Evolutionary conservation across 2,329 filamentous ascomycete genomes (phyloP), one percentile per base, ranked within the genome.

Genomic region (Alternaria infectoria): DNA sequence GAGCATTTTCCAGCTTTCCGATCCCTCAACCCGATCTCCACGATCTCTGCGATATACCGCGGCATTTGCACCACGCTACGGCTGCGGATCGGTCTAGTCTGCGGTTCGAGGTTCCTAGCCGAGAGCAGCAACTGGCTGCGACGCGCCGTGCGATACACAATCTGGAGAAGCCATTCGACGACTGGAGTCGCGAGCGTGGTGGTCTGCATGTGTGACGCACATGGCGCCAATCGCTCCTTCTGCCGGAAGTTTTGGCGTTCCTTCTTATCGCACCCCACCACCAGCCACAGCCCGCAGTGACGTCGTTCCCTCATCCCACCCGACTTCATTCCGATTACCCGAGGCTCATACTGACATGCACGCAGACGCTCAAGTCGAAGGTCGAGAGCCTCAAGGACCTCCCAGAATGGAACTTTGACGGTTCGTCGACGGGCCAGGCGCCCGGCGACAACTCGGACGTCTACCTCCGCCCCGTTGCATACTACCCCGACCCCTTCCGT

Each of bases 391-490:
- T 90, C 67, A 86, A 88, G 61, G 89, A 92, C 68, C 89, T 92
- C 67, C 88, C 90, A 74, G 90, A 92, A 83, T 92, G 90, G 90
- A 92, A 92, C 84, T 92, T 92, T 77, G 90, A 93, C 81, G 95
- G 95, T 78, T 97, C 93, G 61, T 97, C 93, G 13, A 97, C 93
- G 72, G 90, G 88, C 73, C 95, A 98, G 84, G 95, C 95, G 52
- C 93, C 93, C 44, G 93, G 94, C 76, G 92, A 96, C 83, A 96
- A 98, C 89, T 97, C 93, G 51, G 95, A 98, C 83, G 92, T 97
- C 86, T 97, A 97, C 88, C 92, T 98, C 74, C 91, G 93, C 79
- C 94, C 94, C 63, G 89, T 92, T 68, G 93, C 93, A 74, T 89
- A 94, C 84, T 97, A 89, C 88, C 91, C 93, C 73, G 93, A 97